Conservation (phyloP, 495 filamentous ascomycete genomes). For the Penicillium soppii region DNA sequence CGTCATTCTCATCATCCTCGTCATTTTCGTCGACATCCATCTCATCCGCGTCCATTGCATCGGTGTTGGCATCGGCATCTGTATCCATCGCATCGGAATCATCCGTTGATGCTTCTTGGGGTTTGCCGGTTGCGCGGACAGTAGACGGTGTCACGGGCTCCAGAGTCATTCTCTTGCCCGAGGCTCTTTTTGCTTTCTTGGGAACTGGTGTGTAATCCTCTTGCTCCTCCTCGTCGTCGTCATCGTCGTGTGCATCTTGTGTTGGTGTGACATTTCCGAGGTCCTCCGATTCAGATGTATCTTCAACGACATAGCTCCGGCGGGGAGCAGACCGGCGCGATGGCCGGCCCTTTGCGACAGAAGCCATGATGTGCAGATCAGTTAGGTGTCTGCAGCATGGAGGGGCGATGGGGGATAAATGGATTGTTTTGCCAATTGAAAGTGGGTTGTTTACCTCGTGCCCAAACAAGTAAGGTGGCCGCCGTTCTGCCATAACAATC, state of each 20-base stretch:
- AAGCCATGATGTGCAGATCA: conserved; percentile 48
- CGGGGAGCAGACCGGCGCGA: conserved; percentile 72
- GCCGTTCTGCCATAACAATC: conserved; percentile 40
- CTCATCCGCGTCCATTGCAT: conserved; percentile 22
- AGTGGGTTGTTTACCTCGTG: conserved; percentile 49
- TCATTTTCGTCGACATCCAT: conserved; percentile 18
- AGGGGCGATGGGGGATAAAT: conserved; percentile 20
- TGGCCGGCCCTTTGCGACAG: conserved; percentile 67
- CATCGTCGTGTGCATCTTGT: conserved; percentile 38
- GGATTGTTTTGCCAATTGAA: conserved; percentile 27
- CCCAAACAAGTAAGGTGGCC: conserved; percentile 38
- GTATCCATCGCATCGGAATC: conserved; percentile 32
- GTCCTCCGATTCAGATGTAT: conserved; percentile 66
- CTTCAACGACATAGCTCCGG: conserved; percentile 70
- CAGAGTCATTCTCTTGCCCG: conserved; percentile 57
- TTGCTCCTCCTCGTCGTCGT: conserved; percentile 65
- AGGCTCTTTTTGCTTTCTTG: conserved; percentile 41
- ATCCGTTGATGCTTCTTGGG: conserved; percentile 33
- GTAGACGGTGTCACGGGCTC: conserved; percentile 49
- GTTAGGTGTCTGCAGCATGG: conserved; percentile 26
- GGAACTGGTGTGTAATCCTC: conserved; percentile 82
- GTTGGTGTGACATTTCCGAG: conserved; percentile 54
- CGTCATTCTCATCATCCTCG: conserved; percentile 36
- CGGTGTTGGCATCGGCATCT: conserved; percentile 20
- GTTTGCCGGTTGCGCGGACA: conserved; percentile 31